Base-by-base conservation (phyloP, 2,329 filamentous ascomycete species). In the Exophiala oligosperma region DNA sequence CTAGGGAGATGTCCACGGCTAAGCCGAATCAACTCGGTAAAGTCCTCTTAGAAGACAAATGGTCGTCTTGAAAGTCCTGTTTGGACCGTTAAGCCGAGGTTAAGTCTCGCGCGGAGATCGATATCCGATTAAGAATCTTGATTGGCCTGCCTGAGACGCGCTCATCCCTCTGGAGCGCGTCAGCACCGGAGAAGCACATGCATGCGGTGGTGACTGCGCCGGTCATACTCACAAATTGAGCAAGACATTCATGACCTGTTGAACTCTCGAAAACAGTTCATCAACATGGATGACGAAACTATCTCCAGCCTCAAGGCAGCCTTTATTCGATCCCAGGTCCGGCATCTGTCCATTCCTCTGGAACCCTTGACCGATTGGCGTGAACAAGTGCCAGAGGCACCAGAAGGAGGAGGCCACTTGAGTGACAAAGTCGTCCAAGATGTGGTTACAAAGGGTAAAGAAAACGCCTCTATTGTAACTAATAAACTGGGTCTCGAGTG, bases 241-340 rank as follows among this genome's bases (percentile, higher is more conserved):
- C 5, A 11, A 43, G n/a, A 43, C 3, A 5, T 21, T 43, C 6
- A 6, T 5, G 14, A 14, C 35, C 40, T 43, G n/a, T 11, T 23
- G 23, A 38, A 9, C 28, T 7, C 26, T 17, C 3, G 9, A 26
- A 9, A 17, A 17, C 17, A 17, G 17, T 17, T 17, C 17, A 23
- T 12, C 24, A 14, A n/a, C 11, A 64, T 61, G 62, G 56, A 62
- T 8, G 62, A 61, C 21, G 69, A 69, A 54, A 81, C 80, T 1
- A 75, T 84, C 47, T 71, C 77, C 21, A 77, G 80, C 59, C 66
- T 79, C 40, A 84, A 84, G 62, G 74, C 77, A 4, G 67, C 74
- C 12, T 84, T 84, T 49, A 71, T 84, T 17, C 72, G 78, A 56
- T 70, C 72, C 8, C 79, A 82, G 60, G 77, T 82, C 57, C 79